These are phyloP conservation scores for Boletellus emodensis DNA, from an alignment of 768 basidiomycete genomes.

Conservation along the genomic window DNA sequence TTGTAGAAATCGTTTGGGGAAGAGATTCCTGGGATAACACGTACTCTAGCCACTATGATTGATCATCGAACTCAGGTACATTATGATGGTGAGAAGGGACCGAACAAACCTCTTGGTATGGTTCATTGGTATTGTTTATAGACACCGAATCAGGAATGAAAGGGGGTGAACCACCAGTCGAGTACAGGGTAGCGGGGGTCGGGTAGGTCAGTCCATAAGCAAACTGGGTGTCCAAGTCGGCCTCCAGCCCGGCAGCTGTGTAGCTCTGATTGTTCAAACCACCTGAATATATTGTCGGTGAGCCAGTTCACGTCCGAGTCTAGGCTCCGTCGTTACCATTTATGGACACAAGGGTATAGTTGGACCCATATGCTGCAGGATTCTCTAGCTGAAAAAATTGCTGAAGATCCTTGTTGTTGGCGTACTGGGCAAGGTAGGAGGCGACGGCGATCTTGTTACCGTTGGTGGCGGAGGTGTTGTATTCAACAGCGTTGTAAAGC, in stretches of 20 bases:
- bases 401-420: constrained; percentile 50
- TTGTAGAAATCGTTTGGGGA: constrained; percentile 65
- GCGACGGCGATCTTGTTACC: constrained; percentile 54
- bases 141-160: constrained; percentile 46
- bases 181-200: constrained; percentile 54
- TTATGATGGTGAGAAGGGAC: background rate
- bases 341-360: constrained; percentile 52
- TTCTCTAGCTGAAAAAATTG: constrained; percentile 46
- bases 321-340: constrained; percentile 46
- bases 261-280: constrained; percentile 56
- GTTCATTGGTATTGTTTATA: constrained; percentile 45
- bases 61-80: background rate
- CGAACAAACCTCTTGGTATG: constrained; percentile 37
- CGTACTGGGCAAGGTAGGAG: constrained; percentile 50
- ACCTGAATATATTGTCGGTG: constrained; percentile 35
- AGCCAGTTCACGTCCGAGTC: background rate
- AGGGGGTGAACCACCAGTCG: constrained; percentile 59
- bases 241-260: constrained; percentile 52
- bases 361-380: constrained; percentile 46
- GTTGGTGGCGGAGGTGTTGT: constrained; percentile 37
- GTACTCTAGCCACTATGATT: constrained; percentile 56
- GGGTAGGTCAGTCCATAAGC: constrained; percentile 63
- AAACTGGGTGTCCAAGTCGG: constrained; percentile 65
- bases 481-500: constrained; percentile 51
- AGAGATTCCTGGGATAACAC: constrained; percentile 42